Percentiles rank a stretch among this genome's conserved stretches.
Conservation (phyloP, 2,329 filamentous ascomycete genomes). For the Mycocentrospora acerina region DNA sequence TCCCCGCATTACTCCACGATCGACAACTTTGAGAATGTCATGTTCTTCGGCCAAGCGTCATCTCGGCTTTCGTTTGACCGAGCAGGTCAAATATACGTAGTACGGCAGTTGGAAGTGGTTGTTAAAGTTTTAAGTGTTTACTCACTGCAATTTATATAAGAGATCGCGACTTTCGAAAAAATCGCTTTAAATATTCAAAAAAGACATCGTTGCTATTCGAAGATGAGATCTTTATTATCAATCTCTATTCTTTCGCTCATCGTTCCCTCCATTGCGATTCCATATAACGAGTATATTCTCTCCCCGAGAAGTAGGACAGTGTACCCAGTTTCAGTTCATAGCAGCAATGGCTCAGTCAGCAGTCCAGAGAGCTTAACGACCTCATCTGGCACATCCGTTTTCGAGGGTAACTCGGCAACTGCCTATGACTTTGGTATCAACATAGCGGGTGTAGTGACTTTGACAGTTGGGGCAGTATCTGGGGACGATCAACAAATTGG, state of each 20-base stretch:
- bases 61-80: background rate
- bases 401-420: conserved; percentile 40
- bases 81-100: background rate
- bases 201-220: background rate
- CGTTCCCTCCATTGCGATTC: conserved; percentile 9
- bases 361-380: conserved; percentile 35
- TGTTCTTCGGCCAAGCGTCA: background rate
- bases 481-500: conserved; percentile 44
- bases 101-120: too few species aligned
- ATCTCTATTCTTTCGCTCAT: conserved; percentile 1
- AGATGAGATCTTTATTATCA: conserved; percentile 4
- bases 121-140: too few species aligned
- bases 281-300: conserved; percentile 46
- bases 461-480: conserved; percentile 38
- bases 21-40: too few species aligned
- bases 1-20: too few species aligned
- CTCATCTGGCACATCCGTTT: conserved; percentile 33
- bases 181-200: too few species aligned
- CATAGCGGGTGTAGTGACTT: conserved; percentile 44
- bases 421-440: conserved; percentile 48
- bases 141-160: too few species aligned
- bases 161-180: too few species aligned
- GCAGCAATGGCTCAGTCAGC: conserved; percentile 43
- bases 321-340: conserved; percentile 37
- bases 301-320: conserved; percentile 42